A percentile compares a stretch with the other conserved stretches of the same genome.
Evolutionary conservation across 148 eudicot genomes (phyloP).

Genomic region (Rhododendron simsii): DNA sequence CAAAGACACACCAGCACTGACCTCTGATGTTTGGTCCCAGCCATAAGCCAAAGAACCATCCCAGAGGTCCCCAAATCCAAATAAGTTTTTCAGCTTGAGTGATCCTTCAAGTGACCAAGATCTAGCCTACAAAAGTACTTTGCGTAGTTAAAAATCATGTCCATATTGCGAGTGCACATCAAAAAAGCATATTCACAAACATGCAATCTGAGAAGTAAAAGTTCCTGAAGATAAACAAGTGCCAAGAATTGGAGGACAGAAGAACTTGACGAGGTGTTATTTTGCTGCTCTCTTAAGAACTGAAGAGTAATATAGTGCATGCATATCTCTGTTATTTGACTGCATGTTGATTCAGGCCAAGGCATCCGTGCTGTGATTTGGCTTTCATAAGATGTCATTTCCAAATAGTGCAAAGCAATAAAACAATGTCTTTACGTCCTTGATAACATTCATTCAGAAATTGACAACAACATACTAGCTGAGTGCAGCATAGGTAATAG

Average conservation of each 20-base stretch:
- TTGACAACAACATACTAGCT: neutral
- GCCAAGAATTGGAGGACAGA: neutral
- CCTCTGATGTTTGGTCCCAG: constrained; percentile 77
- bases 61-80: constrained; percentile 91
- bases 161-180: neutral
- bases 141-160: neutral
- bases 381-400: neutral
- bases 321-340: neutral
- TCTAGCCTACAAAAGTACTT: constrained; percentile 61
- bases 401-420: neutral
- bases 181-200: neutral
- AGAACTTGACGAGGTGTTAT: neutral
- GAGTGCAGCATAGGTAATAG: neutral
- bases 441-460: neutral
- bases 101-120: constrained; percentile 80
- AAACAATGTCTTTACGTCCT: neutral
- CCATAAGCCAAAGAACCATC: constrained; percentile 78
- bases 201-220: neutral
- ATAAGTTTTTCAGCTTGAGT: constrained; percentile 67
- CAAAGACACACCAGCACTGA: constrained; percentile 76
- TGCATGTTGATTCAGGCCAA: neutral
- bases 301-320: neutral
- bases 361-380: neutral
- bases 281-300: neutral
- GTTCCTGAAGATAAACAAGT: constrained; percentile 1